Evolutionary conservation across 495 filamentous ascomycete species (phyloP).

Genomic region (Lasiosphaeriaceae sp.): DNA sequence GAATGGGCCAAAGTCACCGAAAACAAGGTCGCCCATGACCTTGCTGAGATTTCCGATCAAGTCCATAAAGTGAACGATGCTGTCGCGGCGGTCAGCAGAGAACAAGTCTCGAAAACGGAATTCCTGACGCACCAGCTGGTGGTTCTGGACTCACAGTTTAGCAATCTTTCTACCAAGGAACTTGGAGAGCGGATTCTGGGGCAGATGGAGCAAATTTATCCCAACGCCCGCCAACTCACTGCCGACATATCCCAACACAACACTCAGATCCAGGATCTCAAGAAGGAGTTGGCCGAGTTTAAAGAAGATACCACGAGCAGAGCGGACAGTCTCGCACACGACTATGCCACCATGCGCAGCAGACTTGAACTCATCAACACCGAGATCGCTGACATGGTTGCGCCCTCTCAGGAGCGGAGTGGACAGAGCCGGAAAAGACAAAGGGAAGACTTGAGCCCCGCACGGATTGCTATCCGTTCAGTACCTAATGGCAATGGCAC

Average conservation of each 20-base stretch:
- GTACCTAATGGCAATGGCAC: not conserved
- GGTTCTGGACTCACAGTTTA: slow-evolving; percentile 20
- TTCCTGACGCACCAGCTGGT: slow-evolving; percentile 1
- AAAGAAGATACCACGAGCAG: not conserved
- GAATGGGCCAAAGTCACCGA: not conserved
- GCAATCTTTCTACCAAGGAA: slow-evolving; percentile 25
- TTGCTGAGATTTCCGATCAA: not conserved
- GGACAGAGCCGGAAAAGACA: no score
- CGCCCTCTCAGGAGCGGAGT: no score
- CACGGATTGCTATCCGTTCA: not conserved
- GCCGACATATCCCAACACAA: slow-evolving; percentile 1
- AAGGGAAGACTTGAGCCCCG: slow-evolving; percentile 5
- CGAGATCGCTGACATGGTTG: no score
- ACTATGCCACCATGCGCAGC: no score
- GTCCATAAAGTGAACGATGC: not conserved
- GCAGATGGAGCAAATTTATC: slow-evolving; percentile 19
- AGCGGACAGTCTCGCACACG: no score
- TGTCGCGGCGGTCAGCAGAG: not conserved
- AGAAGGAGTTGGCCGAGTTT: slow-evolving; percentile 5
- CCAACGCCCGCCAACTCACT: slow-evolving; percentile 6
- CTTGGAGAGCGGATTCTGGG: slow-evolving; percentile 24
- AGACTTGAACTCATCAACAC: no score
- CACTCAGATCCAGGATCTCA: not conserved
- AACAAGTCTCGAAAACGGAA: slow-evolving; percentile 2
- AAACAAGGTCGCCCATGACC: not conserved